A percentile compares a stretch with the other conserved stretches of the same genome.
Evolutionary conservation across 441 rosid genomes (phyloP).

Genomic region (Metrosideros polymorpha): DNA sequence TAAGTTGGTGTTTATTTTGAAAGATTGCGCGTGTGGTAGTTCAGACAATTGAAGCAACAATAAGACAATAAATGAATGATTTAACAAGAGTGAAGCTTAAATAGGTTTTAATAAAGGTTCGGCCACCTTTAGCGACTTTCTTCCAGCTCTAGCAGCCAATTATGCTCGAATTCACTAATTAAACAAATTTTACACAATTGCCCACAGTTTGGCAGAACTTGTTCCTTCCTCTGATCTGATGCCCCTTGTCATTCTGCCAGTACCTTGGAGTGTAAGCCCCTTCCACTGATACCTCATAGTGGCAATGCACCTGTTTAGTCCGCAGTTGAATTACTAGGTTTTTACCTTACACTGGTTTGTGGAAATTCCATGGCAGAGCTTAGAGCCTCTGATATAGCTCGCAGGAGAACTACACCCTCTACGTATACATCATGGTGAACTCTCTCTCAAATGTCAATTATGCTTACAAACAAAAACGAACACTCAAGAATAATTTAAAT

Average conservation of each 20-base stretch:
- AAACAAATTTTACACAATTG: background rate
- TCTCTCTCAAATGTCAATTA: background rate
- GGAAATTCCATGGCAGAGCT: background rate
- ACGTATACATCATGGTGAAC: background rate
- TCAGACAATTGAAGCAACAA: background rate
- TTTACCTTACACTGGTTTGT: background rate
- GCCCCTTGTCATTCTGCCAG: background rate
- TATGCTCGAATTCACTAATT: background rate
- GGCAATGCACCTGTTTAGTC: background rate
- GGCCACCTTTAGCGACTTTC: background rate
- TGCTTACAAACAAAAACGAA: background rate
- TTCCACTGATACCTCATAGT: background rate
- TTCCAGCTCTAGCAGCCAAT: background rate
- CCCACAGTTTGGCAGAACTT: background rate
- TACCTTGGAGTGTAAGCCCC: background rate
- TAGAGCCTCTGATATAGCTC: background rate
- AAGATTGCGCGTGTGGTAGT: background rate
- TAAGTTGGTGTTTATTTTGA: background rate
- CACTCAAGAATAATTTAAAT: background rate
- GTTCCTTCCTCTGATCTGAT: background rate
- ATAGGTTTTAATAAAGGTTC: background rate
- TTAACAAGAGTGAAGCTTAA: background rate
- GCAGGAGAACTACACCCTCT: background rate
- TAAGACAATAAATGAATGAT: background rate
- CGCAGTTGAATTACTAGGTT: background rate